Evolutionary conservation across 805 yeast species (phyloP).

Genomic region (Lachancea lanzarotensis): DNA sequence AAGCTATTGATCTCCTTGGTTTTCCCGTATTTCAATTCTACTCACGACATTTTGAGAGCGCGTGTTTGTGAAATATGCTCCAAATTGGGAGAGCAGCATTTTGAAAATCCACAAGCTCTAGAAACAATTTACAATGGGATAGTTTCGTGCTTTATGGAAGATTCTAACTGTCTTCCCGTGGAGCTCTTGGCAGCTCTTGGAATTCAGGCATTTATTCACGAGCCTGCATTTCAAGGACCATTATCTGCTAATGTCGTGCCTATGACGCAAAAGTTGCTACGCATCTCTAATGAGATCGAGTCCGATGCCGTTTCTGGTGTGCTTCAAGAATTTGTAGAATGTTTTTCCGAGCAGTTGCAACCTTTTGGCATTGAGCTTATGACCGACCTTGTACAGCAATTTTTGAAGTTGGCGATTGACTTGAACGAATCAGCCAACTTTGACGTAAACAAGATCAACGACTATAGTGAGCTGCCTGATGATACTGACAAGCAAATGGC

Average conservation of each 20-base stretch:
- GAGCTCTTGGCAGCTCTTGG: conserved; percentile 81
- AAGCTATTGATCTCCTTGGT: conserved; percentile 55
- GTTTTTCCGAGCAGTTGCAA: conserved; percentile 77
- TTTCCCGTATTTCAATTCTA: conserved; percentile 63
- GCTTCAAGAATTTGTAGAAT: conserved; percentile 92
- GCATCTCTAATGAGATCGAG: conserved; percentile 73
- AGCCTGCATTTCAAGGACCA: conserved; percentile 61
- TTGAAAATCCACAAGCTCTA: conserved; percentile 36
- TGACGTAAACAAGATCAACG: conserved; percentile 34
- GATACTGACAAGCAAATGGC: conserved; percentile 71
- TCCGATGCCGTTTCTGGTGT: conserved; percentile 82
- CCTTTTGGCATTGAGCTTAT: conserved; percentile 80
- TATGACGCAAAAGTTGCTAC: conserved; percentile 72
- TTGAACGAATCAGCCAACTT: conserved; percentile 51
- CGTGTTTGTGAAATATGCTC: conserved; percentile 62
- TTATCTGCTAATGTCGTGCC: conserved; percentile 64
- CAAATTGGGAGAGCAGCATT: conserved; percentile 56
- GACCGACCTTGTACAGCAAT: conserved; percentile 62
- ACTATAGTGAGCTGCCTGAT: conserved; percentile 33
- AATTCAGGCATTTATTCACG: conserved; percentile 66
- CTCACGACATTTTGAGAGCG: conserved; percentile 64
- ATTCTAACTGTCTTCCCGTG: conserved; percentile 57
- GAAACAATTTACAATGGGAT: conserved; percentile 42
- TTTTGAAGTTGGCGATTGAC: conserved; percentile 62
- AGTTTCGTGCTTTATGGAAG: conserved; percentile 34